These are phyloP conservation scores for Talaromyces sp. DNA, from an alignment of 2,329 filamentous ascomycete species.

Conservation along the genomic window DNA sequence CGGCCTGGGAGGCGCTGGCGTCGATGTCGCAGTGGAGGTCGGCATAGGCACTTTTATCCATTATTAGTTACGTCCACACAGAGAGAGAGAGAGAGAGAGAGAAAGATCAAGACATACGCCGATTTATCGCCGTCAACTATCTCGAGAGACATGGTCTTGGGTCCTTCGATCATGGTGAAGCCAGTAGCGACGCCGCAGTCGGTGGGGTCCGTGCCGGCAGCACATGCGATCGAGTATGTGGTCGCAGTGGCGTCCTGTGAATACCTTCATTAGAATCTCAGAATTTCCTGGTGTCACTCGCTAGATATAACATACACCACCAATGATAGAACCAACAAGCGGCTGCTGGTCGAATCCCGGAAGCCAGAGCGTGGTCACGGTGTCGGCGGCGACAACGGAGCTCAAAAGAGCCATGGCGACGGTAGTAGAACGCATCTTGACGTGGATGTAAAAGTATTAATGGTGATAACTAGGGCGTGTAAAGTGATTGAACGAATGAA, in stretches of 20 bases:
- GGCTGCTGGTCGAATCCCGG: slow-evolving; percentile 17
- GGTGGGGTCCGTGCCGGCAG: neutral
- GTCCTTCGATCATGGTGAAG: slow-evolving; percentile 7
- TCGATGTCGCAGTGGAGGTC: slow-evolving; percentile 1
- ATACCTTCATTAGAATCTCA: neutral
- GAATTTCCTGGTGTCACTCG: no score
- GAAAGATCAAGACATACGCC: neutral
- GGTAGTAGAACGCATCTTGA: slow-evolving; percentile 8
- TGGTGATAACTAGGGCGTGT: neutral
- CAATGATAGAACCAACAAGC: slow-evolving; percentile 16
- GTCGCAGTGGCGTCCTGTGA: slow-evolving; percentile 7
- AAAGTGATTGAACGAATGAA: neutral
- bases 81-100: no score
- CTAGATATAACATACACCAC: slow-evolving; percentile 5
- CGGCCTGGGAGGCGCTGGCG: neutral
- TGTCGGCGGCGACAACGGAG: slow-evolving; percentile 10
- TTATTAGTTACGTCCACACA: neutral
- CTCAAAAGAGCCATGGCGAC: slow-evolving; percentile 9
- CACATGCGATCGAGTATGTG: slow-evolving; percentile 10
- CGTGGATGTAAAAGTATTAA: neutral
- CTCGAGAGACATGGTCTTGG: slow-evolving; percentile 1
- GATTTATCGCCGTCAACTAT: slow-evolving; percentile 2
- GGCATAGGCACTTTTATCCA: neutral
- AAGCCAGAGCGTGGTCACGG: slow-evolving; percentile 16
- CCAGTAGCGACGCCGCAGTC: slow-evolving; percentile 9